Conservation (phyloP, 2,329 filamentous ascomycete genomes). For the Neofusicoccum cordaticola region DNA sequence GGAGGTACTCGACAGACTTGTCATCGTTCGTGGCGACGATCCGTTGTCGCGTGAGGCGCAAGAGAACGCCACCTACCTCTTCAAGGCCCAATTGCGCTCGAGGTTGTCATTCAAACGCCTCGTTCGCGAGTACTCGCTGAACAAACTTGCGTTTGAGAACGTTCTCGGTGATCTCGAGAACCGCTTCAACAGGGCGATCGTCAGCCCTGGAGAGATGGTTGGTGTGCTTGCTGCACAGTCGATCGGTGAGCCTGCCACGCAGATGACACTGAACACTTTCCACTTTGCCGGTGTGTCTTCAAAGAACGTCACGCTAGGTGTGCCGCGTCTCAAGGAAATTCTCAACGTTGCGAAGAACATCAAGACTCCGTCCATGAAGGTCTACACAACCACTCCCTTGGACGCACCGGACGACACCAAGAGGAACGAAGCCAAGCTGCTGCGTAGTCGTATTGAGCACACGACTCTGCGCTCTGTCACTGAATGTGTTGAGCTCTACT, state of each 20-base stretch:
- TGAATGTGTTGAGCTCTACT: slow-evolving; percentile 92
- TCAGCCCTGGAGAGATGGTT: slow-evolving; percentile 96
- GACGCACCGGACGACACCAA: slow-evolving; percentile 63
- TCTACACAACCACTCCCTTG: slow-evolving; percentile 37
- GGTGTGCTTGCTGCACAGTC: slow-evolving; percentile 96
- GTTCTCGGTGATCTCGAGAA: slow-evolving; percentile 87
- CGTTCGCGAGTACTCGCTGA: slow-evolving; percentile 79
- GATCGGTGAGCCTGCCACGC: slow-evolving; percentile 96
- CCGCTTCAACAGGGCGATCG: slow-evolving; percentile 79
- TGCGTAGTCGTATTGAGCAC: slow-evolving; percentile 84
- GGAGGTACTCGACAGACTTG: slow-evolving; percentile 70
- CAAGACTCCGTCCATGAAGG: slow-evolving; percentile 96
- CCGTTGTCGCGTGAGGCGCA: slow-evolving; percentile 82
- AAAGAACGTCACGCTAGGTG: slow-evolving; percentile 99
- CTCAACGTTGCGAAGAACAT: slow-evolving; percentile 96
- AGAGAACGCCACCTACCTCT: slow-evolving; percentile 79
- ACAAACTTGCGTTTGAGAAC: slow-evolving; percentile 88
- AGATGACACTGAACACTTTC: slow-evolving; percentile 99
- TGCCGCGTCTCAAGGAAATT: slow-evolving; percentile 98
- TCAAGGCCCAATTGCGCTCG: slow-evolving; percentile 89
- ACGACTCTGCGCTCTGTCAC: slow-evolving; percentile 91
- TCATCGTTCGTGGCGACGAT: slow-evolving; percentile 84
- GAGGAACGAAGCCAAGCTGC: slow-evolving; percentile 76
- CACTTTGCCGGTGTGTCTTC: slow-evolving; percentile 99
- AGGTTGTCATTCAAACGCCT: slow-evolving; percentile 90